Evolutionary conservation across 2,329 filamentous ascomycete species (phyloP), one percentile per base, ranked within the genome.

Genomic region (Fusarium sp.): DNA sequence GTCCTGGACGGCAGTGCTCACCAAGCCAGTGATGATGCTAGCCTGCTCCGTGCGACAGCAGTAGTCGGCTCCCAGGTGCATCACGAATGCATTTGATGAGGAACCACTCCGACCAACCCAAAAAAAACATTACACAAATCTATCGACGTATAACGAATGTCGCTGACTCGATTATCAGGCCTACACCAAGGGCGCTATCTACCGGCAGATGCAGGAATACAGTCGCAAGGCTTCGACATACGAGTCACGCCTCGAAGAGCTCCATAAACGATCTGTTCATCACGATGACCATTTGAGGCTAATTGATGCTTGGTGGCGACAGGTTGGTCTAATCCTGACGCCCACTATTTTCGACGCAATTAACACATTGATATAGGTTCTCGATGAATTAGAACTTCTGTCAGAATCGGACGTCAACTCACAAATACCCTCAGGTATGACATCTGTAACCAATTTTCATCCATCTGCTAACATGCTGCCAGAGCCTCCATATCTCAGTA

Each of bases 171-270:
- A 66, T 62, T 64, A 67, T 67, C 73, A 82, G 80, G 70, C 77
- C 57, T 82, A 82, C 65, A 82, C 80, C 65, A 99, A 98, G 83
- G 96, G 97, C 84, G 96, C 96, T 70, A 97, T 99, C 79, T 91
- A 93, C 76, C 93, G 97, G 62, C 95, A 98, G 83, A 97, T 99
- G 94, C 93, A 94, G 78, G 96, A 98, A 82, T 98, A 97, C 82
- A 97, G 97, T 82, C 91, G 96, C 74, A 94, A 97, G 79, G 94
- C 94, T 79, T 86, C 87, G 62, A 92, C 92, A 43, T 84, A 97
- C 68, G 94, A 98, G 83, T 85, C 89, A 62, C 92, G 93, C 77
- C 84, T 98, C 67, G 91, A 91, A 77, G 92, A 97, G 71, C 84
- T 97, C 69, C 88, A 92, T 71, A 94, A 94, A 79, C 88, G 90